A percentile compares a stretch with the other conserved stretches of the same genome.
Evolutionary conservation across 192 early-diverging fungal species (phyloP).

Genomic region (Coemansia sp.): DNA sequence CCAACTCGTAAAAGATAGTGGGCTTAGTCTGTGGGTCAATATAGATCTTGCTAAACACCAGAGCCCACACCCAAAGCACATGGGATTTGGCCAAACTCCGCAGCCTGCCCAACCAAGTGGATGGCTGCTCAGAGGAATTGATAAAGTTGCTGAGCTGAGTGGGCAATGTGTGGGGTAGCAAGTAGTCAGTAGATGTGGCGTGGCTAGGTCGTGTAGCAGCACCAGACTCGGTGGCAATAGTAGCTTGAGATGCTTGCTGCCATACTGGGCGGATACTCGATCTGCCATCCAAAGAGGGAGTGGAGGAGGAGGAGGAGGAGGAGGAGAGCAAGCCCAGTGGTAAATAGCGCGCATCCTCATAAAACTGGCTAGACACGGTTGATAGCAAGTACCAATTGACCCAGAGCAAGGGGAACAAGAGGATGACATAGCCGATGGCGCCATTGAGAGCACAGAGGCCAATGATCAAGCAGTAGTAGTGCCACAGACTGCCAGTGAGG

Average conservation of each 20-base stretch:
- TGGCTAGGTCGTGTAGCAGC: slow-evolving; percentile 21
- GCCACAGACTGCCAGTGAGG: slow-evolving; percentile 46
- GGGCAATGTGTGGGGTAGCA: slow-evolving; percentile 42
- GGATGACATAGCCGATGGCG: slow-evolving; percentile 36
- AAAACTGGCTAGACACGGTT: slow-evolving; percentile 41
- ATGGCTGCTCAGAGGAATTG: slow-evolving; percentile 17
- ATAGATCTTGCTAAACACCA: slow-evolving; percentile 47
- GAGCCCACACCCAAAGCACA: neutral
- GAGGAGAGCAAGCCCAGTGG: slow-evolving; percentile 27
- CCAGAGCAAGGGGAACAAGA: slow-evolving; percentile 47
- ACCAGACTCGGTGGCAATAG: neutral
- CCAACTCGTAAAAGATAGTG: slow-evolving; percentile 27
- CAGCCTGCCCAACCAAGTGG: slow-evolving; percentile 7
- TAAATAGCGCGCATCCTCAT: slow-evolving; percentile 38
- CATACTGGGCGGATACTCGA: neutral
- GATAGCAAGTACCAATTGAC: slow-evolving; percentile 42
- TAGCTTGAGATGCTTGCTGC: neutral
- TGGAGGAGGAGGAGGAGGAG: neutral
- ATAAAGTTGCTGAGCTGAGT: slow-evolving; percentile 31
- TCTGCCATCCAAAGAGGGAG: neutral
- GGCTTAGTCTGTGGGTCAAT: slow-evolving; percentile 37
- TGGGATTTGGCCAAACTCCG: slow-evolving; percentile 6
- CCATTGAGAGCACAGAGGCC: slow-evolving; percentile 48
- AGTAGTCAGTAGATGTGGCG: slow-evolving; percentile 42
- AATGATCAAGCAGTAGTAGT: slow-evolving; percentile 51